phyloP scores from a whole-genome alignment of 2,329 filamentous ascomycete genomes.

The Penicillium sp. region DNA sequence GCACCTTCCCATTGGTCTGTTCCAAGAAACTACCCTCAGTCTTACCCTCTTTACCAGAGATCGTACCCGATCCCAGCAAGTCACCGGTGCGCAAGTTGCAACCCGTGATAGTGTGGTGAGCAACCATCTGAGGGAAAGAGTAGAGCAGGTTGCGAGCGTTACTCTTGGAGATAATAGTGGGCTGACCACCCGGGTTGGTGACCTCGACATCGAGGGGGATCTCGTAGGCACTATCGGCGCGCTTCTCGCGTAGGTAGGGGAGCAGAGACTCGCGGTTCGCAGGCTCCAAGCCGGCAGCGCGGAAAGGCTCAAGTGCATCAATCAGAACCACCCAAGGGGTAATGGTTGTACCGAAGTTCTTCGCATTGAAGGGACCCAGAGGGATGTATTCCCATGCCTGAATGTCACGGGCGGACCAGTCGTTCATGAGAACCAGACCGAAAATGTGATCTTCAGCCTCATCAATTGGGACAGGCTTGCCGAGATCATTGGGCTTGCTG shows the following conservation, averaged over 20 bases:
- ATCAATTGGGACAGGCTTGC: slow-evolving; percentile 53
- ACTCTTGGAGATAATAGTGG: slow-evolving; percentile 52
- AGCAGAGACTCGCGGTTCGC: slow-evolving; percentile 48
- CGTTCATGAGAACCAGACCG: slow-evolving; percentile 73
- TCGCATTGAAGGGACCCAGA: slow-evolving; percentile 70
- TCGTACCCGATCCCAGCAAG: slow-evolving; percentile 69
- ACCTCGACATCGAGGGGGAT: slow-evolving; percentile 59
- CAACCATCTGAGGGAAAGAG: slow-evolving; percentile 74
- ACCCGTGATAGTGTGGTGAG: slow-evolving; percentile 67
- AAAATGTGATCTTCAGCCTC: slow-evolving; percentile 65
- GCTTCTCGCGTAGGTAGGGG: slow-evolving; percentile 57
- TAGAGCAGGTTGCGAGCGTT: slow-evolving; percentile 63
- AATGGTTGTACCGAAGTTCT: slow-evolving; percentile 73
- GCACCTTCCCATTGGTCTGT: slow-evolving; percentile 59
- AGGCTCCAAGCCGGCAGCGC: slow-evolving; percentile 44
- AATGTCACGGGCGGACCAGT: slow-evolving; percentile 77
- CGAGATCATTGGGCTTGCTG: slow-evolving; percentile 55
- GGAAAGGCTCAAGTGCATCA: slow-evolving; percentile 65
- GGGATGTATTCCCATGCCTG: slow-evolving; percentile 80
- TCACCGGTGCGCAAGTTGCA: slow-evolving; percentile 68
- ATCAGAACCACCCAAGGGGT: slow-evolving; percentile 70
- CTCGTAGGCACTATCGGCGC: slow-evolving; percentile 52
- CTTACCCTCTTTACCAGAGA: slow-evolving; percentile 53
- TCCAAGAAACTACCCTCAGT: slow-evolving; percentile 64
- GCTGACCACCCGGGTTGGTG: slow-evolving; percentile 39